Evolutionary conservation across 1,284 basidiomycete species (phyloP), one percentile per base, ranked within the genome.

Genomic region (Omphalotus olearius): DNA sequence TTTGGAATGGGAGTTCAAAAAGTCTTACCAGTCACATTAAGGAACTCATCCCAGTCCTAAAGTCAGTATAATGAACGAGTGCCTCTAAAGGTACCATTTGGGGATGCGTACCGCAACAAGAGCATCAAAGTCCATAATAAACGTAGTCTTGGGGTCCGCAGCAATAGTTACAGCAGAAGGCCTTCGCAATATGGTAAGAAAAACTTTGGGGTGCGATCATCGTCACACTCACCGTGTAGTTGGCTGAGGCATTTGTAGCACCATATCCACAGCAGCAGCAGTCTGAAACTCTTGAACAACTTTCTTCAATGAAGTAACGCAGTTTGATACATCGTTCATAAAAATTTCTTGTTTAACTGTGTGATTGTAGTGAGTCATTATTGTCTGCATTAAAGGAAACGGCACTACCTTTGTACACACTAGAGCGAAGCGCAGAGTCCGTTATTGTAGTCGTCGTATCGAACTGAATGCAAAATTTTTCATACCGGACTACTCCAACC

Each of bases 341-440:
- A 91, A 83, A 7, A 91, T 82, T 50, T 91, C 89, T 68, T 91
- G 86, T 64, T 91, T 91, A 55, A 89, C 88, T 91, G 57, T 6
- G 36, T 11, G 20, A 6, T 18, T 23, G 26, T 26, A 25, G 25
- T 10, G 16, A 18, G 14, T 16, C 6, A 30, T 11, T n/a, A 20
- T 35, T 47, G 33, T 37, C 23, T 2, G 23, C 23, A 23, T 5
- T 23, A 37, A 14, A 2, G 16, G 25, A 35, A n/a, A 28, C 13
- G 38, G 14, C 13, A 51, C 25, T 38, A 84, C 86, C 82, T 80
- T 84, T 87, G 64, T 88, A 90, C 4, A 88, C 83, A 2, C 85
- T 88, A 40, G 7, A 51, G 48, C 6, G n/a, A 57, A 18, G 23
- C 63, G 62, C 58, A 38, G 9, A 33, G 13, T 23, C 28, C 18